Conservation (phyloP, 2,329 filamentous ascomycete genomes). For the Colletotrichum sp. region DNA sequence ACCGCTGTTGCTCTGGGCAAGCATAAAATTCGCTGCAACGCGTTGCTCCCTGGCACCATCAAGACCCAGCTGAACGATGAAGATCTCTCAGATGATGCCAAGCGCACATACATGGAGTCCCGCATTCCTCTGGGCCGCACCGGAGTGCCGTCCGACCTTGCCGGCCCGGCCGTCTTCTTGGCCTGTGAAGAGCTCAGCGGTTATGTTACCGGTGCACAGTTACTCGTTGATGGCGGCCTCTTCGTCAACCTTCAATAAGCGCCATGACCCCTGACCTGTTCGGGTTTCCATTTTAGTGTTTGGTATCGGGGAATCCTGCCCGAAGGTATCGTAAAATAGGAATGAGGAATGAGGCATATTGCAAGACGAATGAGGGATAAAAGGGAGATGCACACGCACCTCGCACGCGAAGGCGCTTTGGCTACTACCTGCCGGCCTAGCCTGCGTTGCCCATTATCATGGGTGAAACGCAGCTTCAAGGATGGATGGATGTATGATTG, state of each 20-base stretch:
- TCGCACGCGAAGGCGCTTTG: not conserved
- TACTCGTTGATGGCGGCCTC: slow-evolving; percentile 86
- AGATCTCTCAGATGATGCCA: slow-evolving; percentile 75
- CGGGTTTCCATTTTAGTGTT: not conserved
- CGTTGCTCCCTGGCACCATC: slow-evolving; percentile 82
- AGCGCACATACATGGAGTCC: slow-evolving; percentile 79
- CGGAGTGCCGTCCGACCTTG: slow-evolving; percentile 76
- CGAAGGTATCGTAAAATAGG: not conserved
- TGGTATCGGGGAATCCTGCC: not conserved
- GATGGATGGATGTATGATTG: slow-evolving; percentile 13
- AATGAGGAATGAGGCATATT: not conserved
- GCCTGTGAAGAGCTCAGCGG: slow-evolving; percentile 79
- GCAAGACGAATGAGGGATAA: not conserved
- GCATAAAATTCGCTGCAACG: slow-evolving; percentile 82
- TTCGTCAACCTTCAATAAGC: slow-evolving; percentile 85
- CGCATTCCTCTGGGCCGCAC: slow-evolving; percentile 79
- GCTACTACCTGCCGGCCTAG: not conserved
- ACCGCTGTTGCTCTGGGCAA: slow-evolving; percentile 79
- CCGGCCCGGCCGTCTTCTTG: slow-evolving; percentile 84
- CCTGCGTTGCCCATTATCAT: not conserved
- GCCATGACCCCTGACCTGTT: not conserved
- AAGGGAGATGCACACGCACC: not conserved
- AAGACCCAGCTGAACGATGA: slow-evolving; percentile 84
- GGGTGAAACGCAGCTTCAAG: slow-evolving; percentile 12
- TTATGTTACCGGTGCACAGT: slow-evolving; percentile 82